Conservation (phyloP, 441 rosid genomes). For the Populus hybrid region DNA sequence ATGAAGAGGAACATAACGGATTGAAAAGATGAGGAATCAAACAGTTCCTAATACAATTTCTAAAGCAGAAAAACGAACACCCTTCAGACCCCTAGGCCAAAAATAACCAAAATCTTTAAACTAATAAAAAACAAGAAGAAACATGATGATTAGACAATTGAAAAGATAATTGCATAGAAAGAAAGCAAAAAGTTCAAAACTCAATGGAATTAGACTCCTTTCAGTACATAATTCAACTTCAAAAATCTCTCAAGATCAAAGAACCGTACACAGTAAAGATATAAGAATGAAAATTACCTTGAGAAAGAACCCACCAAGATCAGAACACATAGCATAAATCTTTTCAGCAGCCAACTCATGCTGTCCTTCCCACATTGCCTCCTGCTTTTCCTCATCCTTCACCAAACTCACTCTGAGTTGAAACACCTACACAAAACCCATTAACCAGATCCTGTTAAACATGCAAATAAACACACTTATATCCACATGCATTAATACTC, state of each 20-base stretch:
- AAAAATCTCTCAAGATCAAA: neutral
- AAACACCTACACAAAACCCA: conserved; percentile 46
- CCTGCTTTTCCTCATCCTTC: conserved; percentile 71
- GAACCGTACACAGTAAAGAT: neutral
- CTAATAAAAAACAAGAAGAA: too few relatives aligned
- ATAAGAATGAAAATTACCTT: conserved; percentile 37
- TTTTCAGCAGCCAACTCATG: conserved; percentile 89
- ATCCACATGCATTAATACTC: neutral
- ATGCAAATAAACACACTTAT: neutral
- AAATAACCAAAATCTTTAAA: too few relatives aligned
- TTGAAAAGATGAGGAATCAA: too few relatives aligned
- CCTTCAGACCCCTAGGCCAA: too few relatives aligned
- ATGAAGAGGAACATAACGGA: too few relatives aligned
- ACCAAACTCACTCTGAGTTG: conserved; percentile 74
- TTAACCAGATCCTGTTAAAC: neutral
- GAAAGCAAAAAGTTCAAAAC: too few relatives aligned
- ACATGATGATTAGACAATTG: too few relatives aligned
- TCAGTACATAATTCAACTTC: neutral
- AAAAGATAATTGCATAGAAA: too few relatives aligned
- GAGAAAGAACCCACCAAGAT: conserved; percentile 31
- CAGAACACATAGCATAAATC: conserved; percentile 79
- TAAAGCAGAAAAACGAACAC: too few relatives aligned
- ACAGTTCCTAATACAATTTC: too few relatives aligned
- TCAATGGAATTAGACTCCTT: neutral
- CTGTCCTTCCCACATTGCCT: conserved; percentile 91